These are phyloP conservation scores for Fomitiporia mediterranea DNA, from an alignment of 1,284 basidiomycete genomes.

Conservation along the genomic window DNA sequence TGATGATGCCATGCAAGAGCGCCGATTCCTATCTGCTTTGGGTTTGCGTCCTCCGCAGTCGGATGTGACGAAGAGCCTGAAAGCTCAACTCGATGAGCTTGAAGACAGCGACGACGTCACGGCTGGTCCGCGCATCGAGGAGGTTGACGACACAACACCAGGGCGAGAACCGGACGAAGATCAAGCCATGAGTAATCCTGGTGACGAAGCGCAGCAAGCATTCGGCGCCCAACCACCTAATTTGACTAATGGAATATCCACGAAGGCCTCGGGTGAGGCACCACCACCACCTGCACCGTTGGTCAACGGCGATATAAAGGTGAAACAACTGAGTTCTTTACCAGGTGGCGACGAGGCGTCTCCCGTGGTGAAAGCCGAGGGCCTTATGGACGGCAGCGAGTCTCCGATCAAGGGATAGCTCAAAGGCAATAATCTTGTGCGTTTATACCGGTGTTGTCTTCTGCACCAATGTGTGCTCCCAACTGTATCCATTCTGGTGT, in stretches of 20 bases:
- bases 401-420: constrained; percentile 52
- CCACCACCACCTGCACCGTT: constrained; percentile 40
- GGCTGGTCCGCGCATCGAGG: constrained; percentile 27
- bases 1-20: neutral
- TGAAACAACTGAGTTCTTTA: constrained; percentile 47
- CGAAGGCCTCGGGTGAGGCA: constrained; percentile 36
- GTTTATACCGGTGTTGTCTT: neutral
- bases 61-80: constrained; percentile 52
- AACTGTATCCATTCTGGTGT: neutral
- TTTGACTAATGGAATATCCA: constrained; percentile 23
- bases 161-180: constrained; percentile 20
- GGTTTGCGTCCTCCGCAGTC: constrained; percentile 17
- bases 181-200: constrained; percentile 24
- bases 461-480: neutral
- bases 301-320: constrained; percentile 44
- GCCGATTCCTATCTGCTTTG: constrained; percentile 14
- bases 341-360: constrained; percentile 58
- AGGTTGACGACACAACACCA: constrained; percentile 10
- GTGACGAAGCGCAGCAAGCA: constrained; percentile 26
- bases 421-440: neutral
- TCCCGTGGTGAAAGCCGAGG: constrained; percentile 59
- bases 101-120: constrained; percentile 27
- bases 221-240: constrained; percentile 21
- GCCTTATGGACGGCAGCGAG: constrained; percentile 70
- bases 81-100: constrained; percentile 57